phyloP scores from a whole-genome alignment of 306 rosid genomes.

The Sicyos edulis region DNA sequence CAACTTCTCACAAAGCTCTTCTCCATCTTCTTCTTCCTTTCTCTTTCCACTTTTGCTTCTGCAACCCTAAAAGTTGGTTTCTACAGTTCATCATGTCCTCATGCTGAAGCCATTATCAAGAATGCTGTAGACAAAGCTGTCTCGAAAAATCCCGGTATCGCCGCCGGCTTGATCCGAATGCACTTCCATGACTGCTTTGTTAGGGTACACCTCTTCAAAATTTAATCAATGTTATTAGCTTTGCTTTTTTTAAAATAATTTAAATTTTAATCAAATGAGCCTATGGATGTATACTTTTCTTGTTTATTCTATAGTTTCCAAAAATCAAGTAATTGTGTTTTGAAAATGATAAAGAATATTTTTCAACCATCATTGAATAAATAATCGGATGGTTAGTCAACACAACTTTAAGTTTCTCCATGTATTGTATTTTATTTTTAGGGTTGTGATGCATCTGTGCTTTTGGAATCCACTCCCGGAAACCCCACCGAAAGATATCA shows the following conservation, averaged over 20 bases:
- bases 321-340: too few species aligned
- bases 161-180: conserved; percentile 37
- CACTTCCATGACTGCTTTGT: conserved; percentile 46
- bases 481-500: conserved; percentile 29
- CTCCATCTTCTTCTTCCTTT: conserved; percentile 1
- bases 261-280: too few species aligned
- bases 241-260: too few species aligned
- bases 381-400: too few species aligned
- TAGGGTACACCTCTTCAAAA: conserved; percentile 11
- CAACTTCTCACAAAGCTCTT: too few species aligned
- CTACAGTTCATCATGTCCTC: conserved; percentile 27
- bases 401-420: too few species aligned
- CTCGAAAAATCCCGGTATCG: conserved; percentile 27
- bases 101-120: conserved; percentile 28
- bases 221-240: too few species aligned
- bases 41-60: neutral
- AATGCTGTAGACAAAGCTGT: conserved; percentile 30
- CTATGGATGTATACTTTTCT: too few species aligned
- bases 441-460: conserved; percentile 37
- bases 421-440: conserved; percentile 7
- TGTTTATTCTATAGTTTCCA: too few species aligned
- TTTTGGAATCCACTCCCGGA: conserved; percentile 29
- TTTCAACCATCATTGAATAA: too few species aligned
- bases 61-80: conserved; percentile 24
- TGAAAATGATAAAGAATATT: too few species aligned